Evolutionary conservation across 2,329 filamentous ascomycete genomes (phyloP), one percentile per base, ranked within the genome.

Genomic region (Aciculosporium take): DNA sequence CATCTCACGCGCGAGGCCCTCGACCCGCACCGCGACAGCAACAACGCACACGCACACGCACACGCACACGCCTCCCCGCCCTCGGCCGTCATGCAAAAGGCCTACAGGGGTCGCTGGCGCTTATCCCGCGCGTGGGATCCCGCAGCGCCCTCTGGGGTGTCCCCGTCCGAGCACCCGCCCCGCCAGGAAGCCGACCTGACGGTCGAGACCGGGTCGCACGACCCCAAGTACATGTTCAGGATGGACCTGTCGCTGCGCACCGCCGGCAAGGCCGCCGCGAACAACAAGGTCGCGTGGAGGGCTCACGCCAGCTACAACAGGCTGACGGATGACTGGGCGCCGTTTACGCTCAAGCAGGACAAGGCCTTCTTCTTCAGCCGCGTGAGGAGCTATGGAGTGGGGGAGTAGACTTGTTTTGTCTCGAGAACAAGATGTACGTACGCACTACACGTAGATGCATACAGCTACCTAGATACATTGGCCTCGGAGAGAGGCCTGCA

Each of bases 221-320:
- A 74, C 12, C 61, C 63, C 15, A 86, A 87, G 61, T 96, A 96
- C 61, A 74, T 80, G 46, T 94, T 91, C 58, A 75, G 81, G 35
- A 81, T 96, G 75, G 79, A 89, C 45, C 61, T 98, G 24, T 68
- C 73, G 5, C 58, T 96, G 24, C 75, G 76, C 1, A 78, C 70
- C 48, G 74, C 79, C 0, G 72, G 75, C 10, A 73, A 70, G 48
- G 72, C 70, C 0, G 67, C 78, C 0, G 76, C 78, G 56, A 94
- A 93, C 54, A 95, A 89, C 47, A 94, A 93, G 62, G 63, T 98
- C 39, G 65, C 68, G 0, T 98, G 91, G 89, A 81, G 82, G 52
- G 81, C 83, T 1, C 95, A 88, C 57, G 94, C 85, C 76, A 89
- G 81, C 63, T 89, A 93, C 56, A 94, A 96, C 56, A 74, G 75